Conservation (phyloP, 2,329 filamentous ascomycete genomes). For the Penicillium sp. region DNA sequence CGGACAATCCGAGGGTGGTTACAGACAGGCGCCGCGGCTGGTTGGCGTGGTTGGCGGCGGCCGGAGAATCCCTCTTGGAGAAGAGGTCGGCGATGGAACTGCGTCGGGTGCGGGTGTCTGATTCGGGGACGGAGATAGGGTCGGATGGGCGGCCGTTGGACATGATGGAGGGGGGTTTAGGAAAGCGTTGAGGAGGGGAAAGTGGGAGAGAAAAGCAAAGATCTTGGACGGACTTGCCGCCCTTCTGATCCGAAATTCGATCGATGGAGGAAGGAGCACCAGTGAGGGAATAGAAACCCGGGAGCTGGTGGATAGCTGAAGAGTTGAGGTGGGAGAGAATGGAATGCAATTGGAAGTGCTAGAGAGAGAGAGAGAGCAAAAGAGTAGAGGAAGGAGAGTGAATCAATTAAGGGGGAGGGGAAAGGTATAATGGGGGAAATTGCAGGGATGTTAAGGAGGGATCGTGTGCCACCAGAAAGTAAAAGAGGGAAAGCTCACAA, state of each 20-base stretch:
- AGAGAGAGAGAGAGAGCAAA: constrained; percentile 1
- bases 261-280: constrained; percentile 3
- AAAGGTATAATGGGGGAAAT: neutral
- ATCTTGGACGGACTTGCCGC: constrained; percentile 25
- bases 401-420: neutral
- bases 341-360: neutral
- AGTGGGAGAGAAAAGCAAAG: constrained; percentile 3
- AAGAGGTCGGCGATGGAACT: constrained; percentile 46
- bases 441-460: neutral
- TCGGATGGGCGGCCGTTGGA: constrained; percentile 40
- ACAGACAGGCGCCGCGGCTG: constrained; percentile 65
- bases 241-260: constrained; percentile 18
- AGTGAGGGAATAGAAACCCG: constrained; percentile 2
- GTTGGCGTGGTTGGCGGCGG: constrained; percentile 45
- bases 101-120: constrained; percentile 40
- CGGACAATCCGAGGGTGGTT: constrained; percentile 68
- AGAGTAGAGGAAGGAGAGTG: neutral
- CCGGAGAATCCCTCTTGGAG: constrained; percentile 30
- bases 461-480: constrained; percentile 1
- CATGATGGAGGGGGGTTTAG: constrained; percentile 33
- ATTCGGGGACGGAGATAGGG: constrained; percentile 37
- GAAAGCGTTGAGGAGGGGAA: constrained; percentile 1
- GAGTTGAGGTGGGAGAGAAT: constrained; percentile 2
- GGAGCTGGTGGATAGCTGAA: neutral
- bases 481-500: neutral